These are phyloP conservation scores for Xylariaceae sp. DNA, from an alignment of 2,329 filamentous ascomycete genomes.

Conservation along the genomic window DNA sequence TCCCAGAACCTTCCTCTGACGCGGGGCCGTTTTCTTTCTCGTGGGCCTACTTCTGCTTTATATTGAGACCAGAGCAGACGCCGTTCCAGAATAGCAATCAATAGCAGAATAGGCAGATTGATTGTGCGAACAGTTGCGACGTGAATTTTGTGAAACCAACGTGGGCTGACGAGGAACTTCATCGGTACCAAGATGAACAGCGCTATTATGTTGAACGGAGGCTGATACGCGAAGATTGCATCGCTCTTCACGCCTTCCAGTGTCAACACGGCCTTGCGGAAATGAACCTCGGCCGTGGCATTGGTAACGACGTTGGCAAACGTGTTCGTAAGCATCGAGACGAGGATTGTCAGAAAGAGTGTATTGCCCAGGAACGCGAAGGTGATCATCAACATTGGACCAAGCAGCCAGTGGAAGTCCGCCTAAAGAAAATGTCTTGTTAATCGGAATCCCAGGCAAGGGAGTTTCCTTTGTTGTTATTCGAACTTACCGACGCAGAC, in stretches of 20 bases:
- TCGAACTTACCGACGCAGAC: slow-evolving; percentile 44
- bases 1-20: slow-evolving; percentile 55
- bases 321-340: slow-evolving; percentile 80
- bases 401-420: slow-evolving; percentile 74
- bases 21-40: slow-evolving; percentile 25
- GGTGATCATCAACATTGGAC: slow-evolving; percentile 72
- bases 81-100: slow-evolving; percentile 67
- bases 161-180: slow-evolving; percentile 69
- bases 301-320: slow-evolving; percentile 74
- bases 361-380: slow-evolving; percentile 86
- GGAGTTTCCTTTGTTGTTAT: background rate
- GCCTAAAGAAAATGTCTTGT: slow-evolving; percentile 36
- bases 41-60: slow-evolving; percentile 24
- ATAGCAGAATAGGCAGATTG: slow-evolving; percentile 68
- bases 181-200: slow-evolving; percentile 69
- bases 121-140: slow-evolving; percentile 68
- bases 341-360: slow-evolving; percentile 80
- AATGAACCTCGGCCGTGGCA: slow-evolving; percentile 77
- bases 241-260: slow-evolving; percentile 83
- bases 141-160: slow-evolving; percentile 89
- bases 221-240: slow-evolving; percentile 75
- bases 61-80: slow-evolving; percentile 55
- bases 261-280: slow-evolving; percentile 72
- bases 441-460: background rate
- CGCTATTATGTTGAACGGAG: slow-evolving; percentile 78